Evolutionary conservation across 2,329 filamentous ascomycete genomes (phyloP), one percentile per base, ranked within the genome.

Genomic region (Periconia sp.): DNA sequence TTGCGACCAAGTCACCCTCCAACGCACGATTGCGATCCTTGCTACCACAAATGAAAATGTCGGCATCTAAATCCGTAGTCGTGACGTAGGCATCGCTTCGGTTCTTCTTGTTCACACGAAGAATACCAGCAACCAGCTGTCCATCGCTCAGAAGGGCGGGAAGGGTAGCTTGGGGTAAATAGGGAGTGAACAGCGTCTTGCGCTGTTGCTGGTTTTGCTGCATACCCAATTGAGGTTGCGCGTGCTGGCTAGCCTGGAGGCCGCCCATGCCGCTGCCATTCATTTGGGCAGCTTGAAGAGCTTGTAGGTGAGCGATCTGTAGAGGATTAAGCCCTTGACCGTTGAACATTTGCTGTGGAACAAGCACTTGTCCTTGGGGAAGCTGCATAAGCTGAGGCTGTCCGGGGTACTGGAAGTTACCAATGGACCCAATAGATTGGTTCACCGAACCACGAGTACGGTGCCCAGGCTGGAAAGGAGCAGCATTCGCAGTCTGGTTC

Each of bases 21-120:
- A 99, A 83, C 51, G 94, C 94, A 75, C 94, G 90, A 75, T 99
- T 99, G 63, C 94, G 89, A 74, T 99, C 94, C 76, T 99, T 99
- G 82, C 93, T 97, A 73, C 94, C 94, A 73, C 94, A 99, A 69
- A 99, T 99, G 77, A 99, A 99, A 70, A 99, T 99, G 72, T 99
- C 94, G 42, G 94, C 93, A 76, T 97, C 94, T 45, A 99, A 83
- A 71, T 99, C 94, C 56, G 89, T 87, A 13, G 92, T 96, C 11
- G 94, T 94, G 51, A 99, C 94, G 68, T 99, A 99, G 27, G 94
- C 94, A 76, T 99, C 94, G 66, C 93, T 97, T 59, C 94, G 89
- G 77, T 99, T 99, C 83, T 99, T 99, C 82, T 97, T 99, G 85
- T 99, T 99, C 61, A 99, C 94, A 56, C 94, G 90, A 49, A 99